Conservation (phyloP, 768 basidiomycete species). For the Leccinum longicurvipes region DNA sequence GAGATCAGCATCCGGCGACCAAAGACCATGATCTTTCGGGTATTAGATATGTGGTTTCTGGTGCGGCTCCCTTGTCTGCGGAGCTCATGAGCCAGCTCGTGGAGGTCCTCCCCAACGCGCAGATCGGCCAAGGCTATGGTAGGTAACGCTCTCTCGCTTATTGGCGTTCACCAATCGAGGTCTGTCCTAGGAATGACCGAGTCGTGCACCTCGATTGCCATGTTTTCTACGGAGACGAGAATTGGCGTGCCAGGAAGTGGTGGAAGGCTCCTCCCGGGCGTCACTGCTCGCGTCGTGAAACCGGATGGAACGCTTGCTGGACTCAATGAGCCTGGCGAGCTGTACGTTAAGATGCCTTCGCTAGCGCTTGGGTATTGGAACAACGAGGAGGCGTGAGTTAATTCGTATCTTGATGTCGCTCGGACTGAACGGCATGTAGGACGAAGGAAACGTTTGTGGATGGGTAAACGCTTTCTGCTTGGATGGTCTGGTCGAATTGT, state of each 20-base stretch:
- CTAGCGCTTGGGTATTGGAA: slow-evolving; percentile 47
- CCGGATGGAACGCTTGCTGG: slow-evolving; percentile 53
- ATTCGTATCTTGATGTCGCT: background rate
- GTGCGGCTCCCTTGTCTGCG: slow-evolving; percentile 62
- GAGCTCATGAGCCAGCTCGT: slow-evolving; percentile 47
- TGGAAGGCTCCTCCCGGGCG: slow-evolving; percentile 51
- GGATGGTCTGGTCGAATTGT: background rate
- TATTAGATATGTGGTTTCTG: slow-evolving; percentile 52
- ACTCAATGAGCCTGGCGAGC: slow-evolving; percentile 58
- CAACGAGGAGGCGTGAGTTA: slow-evolving; percentile 58
- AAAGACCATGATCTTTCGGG: slow-evolving; percentile 49
- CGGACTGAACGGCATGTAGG: slow-evolving; percentile 30
- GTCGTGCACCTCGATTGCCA: slow-evolving; percentile 48
- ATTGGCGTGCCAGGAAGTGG: slow-evolving; percentile 52
- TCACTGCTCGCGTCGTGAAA: slow-evolving; percentile 52
- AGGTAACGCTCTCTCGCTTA: background rate
- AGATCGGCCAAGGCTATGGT: slow-evolving; percentile 68
- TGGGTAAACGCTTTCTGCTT: slow-evolving; percentile 42
- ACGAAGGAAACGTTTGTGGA: slow-evolving; percentile 67
- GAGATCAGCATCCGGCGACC: slow-evolving; percentile 46
- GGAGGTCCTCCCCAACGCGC: slow-evolving; percentile 53
- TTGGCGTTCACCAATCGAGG: background rate
- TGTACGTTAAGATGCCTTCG: slow-evolving; percentile 44
- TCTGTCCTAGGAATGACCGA: slow-evolving; percentile 60
- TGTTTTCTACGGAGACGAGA: slow-evolving; percentile 46